Conservation (phyloP, 257 asterid species). For the Solanum etuberosum region DNA sequence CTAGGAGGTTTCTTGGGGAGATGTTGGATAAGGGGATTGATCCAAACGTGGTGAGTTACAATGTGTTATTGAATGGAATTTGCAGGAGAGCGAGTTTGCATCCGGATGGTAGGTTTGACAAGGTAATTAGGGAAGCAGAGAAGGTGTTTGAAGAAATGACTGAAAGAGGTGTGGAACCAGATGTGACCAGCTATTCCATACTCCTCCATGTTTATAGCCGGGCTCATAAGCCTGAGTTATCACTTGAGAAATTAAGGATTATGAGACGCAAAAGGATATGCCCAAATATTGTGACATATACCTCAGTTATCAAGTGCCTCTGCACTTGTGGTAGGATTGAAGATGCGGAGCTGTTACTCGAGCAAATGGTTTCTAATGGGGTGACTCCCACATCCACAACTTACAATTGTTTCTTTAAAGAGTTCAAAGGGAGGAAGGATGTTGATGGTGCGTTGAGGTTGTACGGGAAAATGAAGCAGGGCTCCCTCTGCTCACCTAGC, state of each 20-base stretch:
- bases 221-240: constrained; percentile 74
- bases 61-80: constrained; percentile 72
- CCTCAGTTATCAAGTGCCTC: constrained; percentile 72
- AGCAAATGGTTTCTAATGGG: constrained; percentile 51
- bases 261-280: constrained; percentile 64
- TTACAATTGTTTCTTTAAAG: constrained; percentile 68
- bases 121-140: constrained; percentile 66
- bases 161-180: constrained; percentile 64
- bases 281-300: constrained; percentile 57
- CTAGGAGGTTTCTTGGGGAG: constrained; percentile 50
- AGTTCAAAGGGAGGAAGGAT: constrained; percentile 73
- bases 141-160: constrained; percentile 58
- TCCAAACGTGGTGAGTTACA: constrained; percentile 65
- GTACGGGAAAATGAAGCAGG: constrained; percentile 58
- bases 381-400: constrained; percentile 60
- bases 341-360: constrained; percentile 55
- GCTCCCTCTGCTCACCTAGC: constrained; percentile 34
- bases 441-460: constrained; percentile 54
- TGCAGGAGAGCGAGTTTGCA: constrained; percentile 80
- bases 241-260: constrained; percentile 59
- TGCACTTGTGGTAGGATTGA: constrained; percentile 69
- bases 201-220: constrained; percentile 76
- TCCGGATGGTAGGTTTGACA: constrained; percentile 59
- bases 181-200: constrained; percentile 68
- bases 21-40: constrained; percentile 61